Base-by-base conservation (phyloP, 2,329 filamentous ascomycete species). In the Penicillium sp. region DNA sequence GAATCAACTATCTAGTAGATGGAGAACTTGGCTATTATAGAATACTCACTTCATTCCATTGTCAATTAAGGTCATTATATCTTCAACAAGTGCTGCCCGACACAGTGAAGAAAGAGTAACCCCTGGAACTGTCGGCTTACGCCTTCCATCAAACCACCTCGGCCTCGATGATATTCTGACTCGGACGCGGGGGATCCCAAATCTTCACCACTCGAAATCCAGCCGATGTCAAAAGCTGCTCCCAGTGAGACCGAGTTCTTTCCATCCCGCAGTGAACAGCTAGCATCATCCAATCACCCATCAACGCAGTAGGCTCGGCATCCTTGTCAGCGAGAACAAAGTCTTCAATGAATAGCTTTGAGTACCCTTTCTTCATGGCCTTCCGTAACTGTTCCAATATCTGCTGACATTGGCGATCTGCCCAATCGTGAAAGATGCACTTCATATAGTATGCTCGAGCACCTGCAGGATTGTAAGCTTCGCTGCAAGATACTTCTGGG, bases 281-380 rank as follows among this genome's bases (percentile, higher is more conserved):
- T 68, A 77, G 71, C 73, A 80, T 77, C 4, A 61, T 66, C 22
- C 78, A 44, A 54, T 79, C 77, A 22, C 72, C 39, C 11, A 36
- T 27, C 10, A 35, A 36, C 13, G 49, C 14, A 39, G 33, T 24
- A 27, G 16, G 36, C 35, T 51, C 49, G 24, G 14, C 19, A n/a
- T 51, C 19, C 14, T 24, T 37, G 19, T 51, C 49, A 24, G 49
- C 13, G 7, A 40, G 19, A 2, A 51, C 39, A 16, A 27, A 19
- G 14, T 39, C 35, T 9, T 51, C 36, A 27, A 40, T 51, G 4
- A 51, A 4, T 6, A 40, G 49, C 14, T 39, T 36, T 22, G 49
- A 51, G 36, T 51, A 51, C 18, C 36, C 35, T 22, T 22, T 36
- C n/a, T 37, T 27, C 35, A 51, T 51, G 6, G 49, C 36, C 16